Percentiles rank a stretch among this genome's conserved stretches.
Conservation (phyloP, 2,329 filamentous ascomycete species). For the Alternaria triticina region DNA sequence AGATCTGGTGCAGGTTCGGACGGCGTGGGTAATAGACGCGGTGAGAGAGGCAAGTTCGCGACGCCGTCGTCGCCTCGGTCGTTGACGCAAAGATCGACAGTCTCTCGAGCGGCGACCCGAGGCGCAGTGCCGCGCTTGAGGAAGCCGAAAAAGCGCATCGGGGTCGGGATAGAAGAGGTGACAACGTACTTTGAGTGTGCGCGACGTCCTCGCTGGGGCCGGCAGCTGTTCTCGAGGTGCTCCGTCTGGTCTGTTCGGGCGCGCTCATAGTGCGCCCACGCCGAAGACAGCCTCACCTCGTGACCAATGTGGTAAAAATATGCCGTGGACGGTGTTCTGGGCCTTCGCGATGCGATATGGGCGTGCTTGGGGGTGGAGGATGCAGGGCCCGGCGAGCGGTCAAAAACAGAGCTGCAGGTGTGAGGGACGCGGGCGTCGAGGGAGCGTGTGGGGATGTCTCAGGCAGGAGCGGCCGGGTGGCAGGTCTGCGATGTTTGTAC, state of each 20-base stretch:
- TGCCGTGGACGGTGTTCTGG: constrained; percentile 6
- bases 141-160: not conserved
- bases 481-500: constrained; percentile 7
- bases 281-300: constrained; percentile 33
- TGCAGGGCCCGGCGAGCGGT: constrained; percentile 32
- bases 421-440: constrained; percentile 33
- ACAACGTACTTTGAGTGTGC: constrained; percentile 30
- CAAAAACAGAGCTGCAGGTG: constrained; percentile 34
- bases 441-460: constrained; percentile 17
- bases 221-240: constrained; percentile 44
- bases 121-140: not conserved
- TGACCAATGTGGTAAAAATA: constrained; percentile 26
- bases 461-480: constrained; percentile 11
- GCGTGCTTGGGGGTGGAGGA: constrained; percentile 17
- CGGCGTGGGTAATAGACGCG: not conserved
- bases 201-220: constrained; percentile 26
- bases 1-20: constrained; percentile 3
- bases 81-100: constrained; percentile 26
- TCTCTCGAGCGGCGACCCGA: not conserved
- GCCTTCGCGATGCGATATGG: constrained; percentile 24
- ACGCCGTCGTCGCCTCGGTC: constrained; percentile 20
- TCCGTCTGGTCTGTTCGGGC: constrained; percentile 44
- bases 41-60: constrained; percentile 16
- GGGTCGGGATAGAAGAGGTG: not conserved
- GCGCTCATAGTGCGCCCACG: constrained; percentile 51